These are phyloP conservation scores for Limonium bicolor DNA, from an alignment of 148 eudicot genomes.

Conservation along the genomic window DNA sequence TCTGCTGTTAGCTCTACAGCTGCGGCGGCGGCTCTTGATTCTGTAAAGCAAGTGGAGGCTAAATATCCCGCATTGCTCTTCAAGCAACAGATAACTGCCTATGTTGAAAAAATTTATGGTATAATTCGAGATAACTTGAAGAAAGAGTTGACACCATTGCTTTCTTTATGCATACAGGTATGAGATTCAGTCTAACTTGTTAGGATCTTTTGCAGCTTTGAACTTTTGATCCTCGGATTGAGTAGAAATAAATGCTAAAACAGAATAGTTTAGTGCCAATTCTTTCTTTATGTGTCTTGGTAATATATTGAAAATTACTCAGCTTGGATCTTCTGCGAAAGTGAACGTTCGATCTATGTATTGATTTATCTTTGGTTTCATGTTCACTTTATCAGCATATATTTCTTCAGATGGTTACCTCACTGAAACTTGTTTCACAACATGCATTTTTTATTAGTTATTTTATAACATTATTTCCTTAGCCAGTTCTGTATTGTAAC, in stretches of 20 bases:
- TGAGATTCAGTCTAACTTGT: neutral
- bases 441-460: too few species aligned
- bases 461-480: too few species aligned
- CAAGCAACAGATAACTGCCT: constrained; percentile 97
- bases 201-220: neutral
- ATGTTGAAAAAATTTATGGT: constrained; percentile 93
- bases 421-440: too few species aligned
- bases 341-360: too few species aligned
- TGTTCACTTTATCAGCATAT: too few species aligned
- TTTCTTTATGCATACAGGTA: constrained; percentile 88
- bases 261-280: too few species aligned
- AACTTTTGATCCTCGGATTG: neutral
- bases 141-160: constrained; percentile 53
- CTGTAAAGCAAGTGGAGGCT: constrained; percentile 83
- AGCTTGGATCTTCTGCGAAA: too few species aligned
- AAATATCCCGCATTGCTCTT: constrained; percentile 96
- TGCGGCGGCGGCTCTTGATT: constrained; percentile 53
- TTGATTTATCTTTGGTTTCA: too few species aligned
- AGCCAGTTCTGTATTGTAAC: too few species aligned
- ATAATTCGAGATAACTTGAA: constrained; percentile 92
- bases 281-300: too few species aligned
- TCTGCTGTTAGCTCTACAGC: constrained; percentile 46
- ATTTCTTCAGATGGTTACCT: too few species aligned
- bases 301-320: too few species aligned
- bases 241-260: neutral